Evolutionary conservation across 371 early-diverging fungal species (phyloP), one percentile per base, ranked within the genome.

Genomic region (Mucor lusitanicus): DNA sequence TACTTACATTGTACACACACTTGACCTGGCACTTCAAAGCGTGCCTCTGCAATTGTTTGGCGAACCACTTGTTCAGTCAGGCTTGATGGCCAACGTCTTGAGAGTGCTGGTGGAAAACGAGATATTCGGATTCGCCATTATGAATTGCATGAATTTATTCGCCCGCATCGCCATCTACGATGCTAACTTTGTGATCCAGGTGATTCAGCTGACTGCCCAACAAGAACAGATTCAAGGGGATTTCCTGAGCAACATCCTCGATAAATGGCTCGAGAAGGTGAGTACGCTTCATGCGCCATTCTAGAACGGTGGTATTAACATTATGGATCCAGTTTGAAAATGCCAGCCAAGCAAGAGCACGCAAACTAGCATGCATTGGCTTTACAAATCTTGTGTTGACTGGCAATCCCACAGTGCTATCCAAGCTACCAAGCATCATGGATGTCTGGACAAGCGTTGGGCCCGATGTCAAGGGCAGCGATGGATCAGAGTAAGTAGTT

Each of bases 321-420:
- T n/a, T 39, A 19, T 37, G 11, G 39, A 3, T 21, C 68, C 68
- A 92, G 91, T 91, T 90, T 80, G 94, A 94, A 67, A 88, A 87
- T 54, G 81, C 92, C 33, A 87, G 90, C 1, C 91, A 93, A 64
- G 80, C 89, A 32, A 88, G 89, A 65, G 82, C 88, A 59, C 82
- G 92, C 32, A 92, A 92, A 71, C 76, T 94, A 58, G 84, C 85
- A 40, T 90, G 91, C 7, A 81, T 94, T 78, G 92, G 87, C 0
- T 79, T 89, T 61, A 87, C 89, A 8, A 81, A 80, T 37, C 75
- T 93, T 57, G 77, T 91, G 11, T 67, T 82, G 11, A 88, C 90
- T 4, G 78, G 80, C 0, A 71, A 89, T 58, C 77, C 84, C 1
- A 42, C 73, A 0, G 75, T 90, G 3, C 54, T 88, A 12, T 66